Evolutionary conservation across 2,329 filamentous ascomycete species (phyloP), one percentile per base, ranked within the genome.

Genomic region (Penicillium sp.): DNA sequence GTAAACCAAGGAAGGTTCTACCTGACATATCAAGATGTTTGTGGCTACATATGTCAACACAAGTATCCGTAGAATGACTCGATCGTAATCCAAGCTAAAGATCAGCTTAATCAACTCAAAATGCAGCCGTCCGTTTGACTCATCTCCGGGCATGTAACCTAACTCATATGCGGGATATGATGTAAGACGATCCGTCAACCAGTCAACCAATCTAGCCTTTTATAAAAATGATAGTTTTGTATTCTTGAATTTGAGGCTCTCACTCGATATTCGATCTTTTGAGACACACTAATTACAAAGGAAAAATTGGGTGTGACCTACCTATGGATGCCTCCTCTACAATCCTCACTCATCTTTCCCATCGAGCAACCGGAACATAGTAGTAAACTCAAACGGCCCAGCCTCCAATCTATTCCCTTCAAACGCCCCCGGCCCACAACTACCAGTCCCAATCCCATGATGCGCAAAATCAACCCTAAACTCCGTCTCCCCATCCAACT

Each of bases 381-480:
- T 64, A 2, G 68, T 68, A 49, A 73, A 73, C 50, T 72, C 70
- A 63, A 73, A 73, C 12, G 66, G 63, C 12, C 65, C 66, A 24
- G 70, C 61, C 42, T 68, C 66, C 47, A 72, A 56, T 30, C 65
- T 57, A 60, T 73, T 60, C 22, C 62, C 55, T 33, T 72, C 67
- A 37, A 69, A 68, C 10, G 69, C 64, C 45, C 67, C 69, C 4
- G 71, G 72, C 4, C 72, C 72, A 63, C 71, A 73, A 33, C 62
- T 64, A 1, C 59, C 62, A 4, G 70, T 75, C 2, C 75, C 75
- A 2, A 76, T 55, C 1, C 75, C 75, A 49, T 75, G 69, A 55
- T 75, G 72, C 19, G 73, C 71, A 51, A 69, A 67, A 55, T 76
- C 75, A 10, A 76, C 57, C 19, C 71, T 65, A 37, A 75, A 65